Percentiles rank a stretch among this genome's conserved stretches.
Conservation (phyloP, 2,329 filamentous ascomycete genomes). For the Pseudogymnoascus sp. region DNA sequence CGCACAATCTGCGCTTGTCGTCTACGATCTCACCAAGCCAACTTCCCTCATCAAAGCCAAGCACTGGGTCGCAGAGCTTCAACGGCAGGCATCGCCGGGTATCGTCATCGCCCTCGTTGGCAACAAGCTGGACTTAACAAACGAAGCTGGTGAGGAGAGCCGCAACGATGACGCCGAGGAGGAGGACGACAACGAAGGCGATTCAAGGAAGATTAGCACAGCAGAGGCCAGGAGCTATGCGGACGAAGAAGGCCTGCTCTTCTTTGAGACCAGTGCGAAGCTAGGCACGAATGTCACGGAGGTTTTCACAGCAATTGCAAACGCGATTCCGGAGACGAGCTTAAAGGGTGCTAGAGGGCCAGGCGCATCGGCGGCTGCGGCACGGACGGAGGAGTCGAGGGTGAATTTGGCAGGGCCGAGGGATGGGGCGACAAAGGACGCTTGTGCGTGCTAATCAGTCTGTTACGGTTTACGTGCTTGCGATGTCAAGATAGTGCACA, state of each 20-base stretch:
- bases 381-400: conserved; percentile 55
- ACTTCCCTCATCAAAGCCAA: conserved; percentile 94
- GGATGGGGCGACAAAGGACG: conserved; percentile 74
- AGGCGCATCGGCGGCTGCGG: conserved; percentile 47
- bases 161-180: conserved; percentile 45
- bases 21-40: conserved; percentile 97
- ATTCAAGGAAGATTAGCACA: conserved; percentile 83
- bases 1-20: conserved; percentile 91
- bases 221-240: conserved; percentile 89
- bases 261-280: conserved; percentile 98
- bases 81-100: conserved; percentile 89
- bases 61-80: conserved; percentile 97
- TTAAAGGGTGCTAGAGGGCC: conserved; percentile 80
- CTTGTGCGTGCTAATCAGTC: conserved; percentile 68
- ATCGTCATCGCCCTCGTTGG: conserved; percentile 96
- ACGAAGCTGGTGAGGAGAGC: conserved; percentile 42
- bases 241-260: conserved; percentile 86
- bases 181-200: conserved; percentile 47
- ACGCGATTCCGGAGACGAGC: conserved; percentile 94
- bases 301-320: conserved; percentile 96
- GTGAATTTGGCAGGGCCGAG: conserved; percentile 74
- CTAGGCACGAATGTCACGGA: conserved; percentile 89
- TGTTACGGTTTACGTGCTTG: background rate
- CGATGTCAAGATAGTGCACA: conserved; percentile 1
- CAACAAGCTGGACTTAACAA: conserved; percentile 90